Evolutionary conservation across 192 early-diverging fungal species (phyloP).

Genomic region (Powellomyces hirtus): DNA sequence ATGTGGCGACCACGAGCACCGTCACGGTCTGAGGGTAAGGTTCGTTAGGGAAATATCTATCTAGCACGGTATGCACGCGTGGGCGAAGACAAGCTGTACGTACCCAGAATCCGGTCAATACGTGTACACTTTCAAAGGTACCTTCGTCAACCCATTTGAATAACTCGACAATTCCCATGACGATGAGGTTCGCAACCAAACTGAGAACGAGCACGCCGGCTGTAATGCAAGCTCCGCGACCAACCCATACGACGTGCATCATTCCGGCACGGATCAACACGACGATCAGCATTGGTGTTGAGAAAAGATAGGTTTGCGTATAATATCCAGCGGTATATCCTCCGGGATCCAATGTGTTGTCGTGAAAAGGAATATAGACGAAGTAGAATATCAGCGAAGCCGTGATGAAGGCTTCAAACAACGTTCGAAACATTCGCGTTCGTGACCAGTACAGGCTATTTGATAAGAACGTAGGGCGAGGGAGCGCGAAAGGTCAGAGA

Average conservation of each 20-base stretch:
- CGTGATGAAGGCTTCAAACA: neutral
- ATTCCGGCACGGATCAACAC: conserved; percentile 38
- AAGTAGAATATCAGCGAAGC: conserved; percentile 31
- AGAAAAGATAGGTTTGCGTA: conserved; percentile 43
- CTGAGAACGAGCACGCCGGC: conserved; percentile 22
- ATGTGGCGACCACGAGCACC: neutral
- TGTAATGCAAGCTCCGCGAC: conserved; percentile 25
- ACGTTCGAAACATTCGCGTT: neutral
- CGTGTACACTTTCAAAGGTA: conserved; percentile 36
- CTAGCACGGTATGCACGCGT: neutral
- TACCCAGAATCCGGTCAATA: conserved; percentile 35
- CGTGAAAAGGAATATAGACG: conserved; percentile 36
- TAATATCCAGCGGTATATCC: conserved; percentile 47
- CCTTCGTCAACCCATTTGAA: conserved; percentile 27
- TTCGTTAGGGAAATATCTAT: conserved; percentile 26
- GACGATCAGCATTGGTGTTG: conserved; percentile 41
- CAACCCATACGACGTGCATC: conserved; percentile 38
- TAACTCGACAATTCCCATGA: conserved; percentile 34
- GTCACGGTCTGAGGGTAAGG: conserved; percentile 10
- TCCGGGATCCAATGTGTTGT: conserved; percentile 25
- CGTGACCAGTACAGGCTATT: conserved; percentile 22
- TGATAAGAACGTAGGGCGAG: neutral
- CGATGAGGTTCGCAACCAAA: conserved; percentile 25
- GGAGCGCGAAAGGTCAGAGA: neutral
- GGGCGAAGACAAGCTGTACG: conserved; percentile 21